A percentile compares a stretch with the other conserved stretches of the same genome.
phyloP scores from a whole-genome alignment of 495 filamentous ascomycete genomes.

The Penicillium tannophilum region DNA sequence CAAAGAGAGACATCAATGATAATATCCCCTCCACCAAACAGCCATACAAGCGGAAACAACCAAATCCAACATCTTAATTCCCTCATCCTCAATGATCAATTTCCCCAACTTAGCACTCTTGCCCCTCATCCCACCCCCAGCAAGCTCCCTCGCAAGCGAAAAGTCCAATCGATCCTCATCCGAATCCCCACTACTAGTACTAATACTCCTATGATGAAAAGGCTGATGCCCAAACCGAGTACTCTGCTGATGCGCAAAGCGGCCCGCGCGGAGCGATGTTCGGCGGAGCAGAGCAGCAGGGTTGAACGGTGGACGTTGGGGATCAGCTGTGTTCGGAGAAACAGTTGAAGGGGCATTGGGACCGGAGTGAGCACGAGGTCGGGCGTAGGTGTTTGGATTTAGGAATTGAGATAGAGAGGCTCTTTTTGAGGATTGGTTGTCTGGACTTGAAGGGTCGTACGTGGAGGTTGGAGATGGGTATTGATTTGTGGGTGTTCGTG shows the following conservation, averaged over 20 bases:
- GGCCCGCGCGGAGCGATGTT: constrained; percentile 21
- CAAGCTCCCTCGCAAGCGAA: constrained; percentile 71
- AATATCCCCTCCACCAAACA: constrained; percentile 92
- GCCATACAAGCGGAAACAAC: constrained; percentile 88
- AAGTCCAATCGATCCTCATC: constrained; percentile 62
- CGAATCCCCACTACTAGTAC: constrained; percentile 29
- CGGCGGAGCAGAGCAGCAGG: constrained; percentile 19
- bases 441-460: constrained; percentile 8
- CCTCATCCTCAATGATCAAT: constrained; percentile 77
- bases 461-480: constrained; percentile 12
- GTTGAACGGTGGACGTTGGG: constrained; percentile 11
- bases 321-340: not conserved
- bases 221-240: constrained; percentile 16
- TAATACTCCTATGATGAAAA: constrained; percentile 13
- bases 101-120: constrained; percentile 76
- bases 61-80: constrained; percentile 93
- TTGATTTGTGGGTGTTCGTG: constrained; percentile 23
- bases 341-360: constrained; percentile 10
- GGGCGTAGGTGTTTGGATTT: constrained; percentile 35
- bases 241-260: constrained; percentile 25
- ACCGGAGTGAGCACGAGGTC: constrained; percentile 34
- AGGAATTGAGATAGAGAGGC: constrained; percentile 37
- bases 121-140: constrained; percentile 80
- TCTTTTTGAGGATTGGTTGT: constrained; percentile 30
- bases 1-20: constrained; percentile 38